phyloP scores from a whole-genome alignment of 139 green algal genomes.

The Micractinium conductrix region DNA sequence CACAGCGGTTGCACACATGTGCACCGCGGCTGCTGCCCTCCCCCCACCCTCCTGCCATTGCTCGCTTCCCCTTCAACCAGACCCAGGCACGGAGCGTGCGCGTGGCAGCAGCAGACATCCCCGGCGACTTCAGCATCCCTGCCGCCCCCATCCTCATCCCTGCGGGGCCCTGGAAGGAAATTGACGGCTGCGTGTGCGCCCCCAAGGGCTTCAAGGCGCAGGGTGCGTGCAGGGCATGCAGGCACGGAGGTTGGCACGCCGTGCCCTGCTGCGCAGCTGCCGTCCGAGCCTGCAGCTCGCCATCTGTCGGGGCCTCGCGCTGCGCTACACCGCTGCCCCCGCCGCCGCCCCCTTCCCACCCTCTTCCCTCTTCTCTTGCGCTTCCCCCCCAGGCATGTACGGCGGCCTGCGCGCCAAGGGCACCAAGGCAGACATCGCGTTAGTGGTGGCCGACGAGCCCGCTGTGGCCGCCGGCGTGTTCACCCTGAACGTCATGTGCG shows the following conservation, averaged over 20 bases:
- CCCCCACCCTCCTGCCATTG: background rate
- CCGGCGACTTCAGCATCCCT: conserved; percentile 77
- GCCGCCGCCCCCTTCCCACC: conserved; percentile 27
- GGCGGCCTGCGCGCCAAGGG: conserved; percentile 81
- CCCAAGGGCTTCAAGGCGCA: conserved; percentile 93
- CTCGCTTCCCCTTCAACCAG: too few relatives aligned
- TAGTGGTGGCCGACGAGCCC: conserved; percentile 83
- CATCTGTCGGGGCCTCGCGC: background rate
- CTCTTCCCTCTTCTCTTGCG: background rate
- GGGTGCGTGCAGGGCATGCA: conserved; percentile 27
- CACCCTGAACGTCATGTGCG: conserved; percentile 97
- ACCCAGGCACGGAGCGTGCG: too few relatives aligned
- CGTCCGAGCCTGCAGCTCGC: background rate
- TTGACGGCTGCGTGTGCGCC: conserved; percentile 80
- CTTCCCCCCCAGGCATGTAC: conserved; percentile 78
- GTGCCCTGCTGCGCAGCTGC: background rate
- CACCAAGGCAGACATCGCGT: conserved; percentile 91
- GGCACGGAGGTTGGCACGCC: background rate
- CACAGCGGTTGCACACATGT: too few relatives aligned
- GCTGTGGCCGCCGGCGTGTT: conserved; percentile 89
- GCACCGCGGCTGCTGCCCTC: background rate
- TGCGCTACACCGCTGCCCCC: background rate
- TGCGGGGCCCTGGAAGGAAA: conserved; percentile 86
- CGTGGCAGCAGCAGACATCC: conserved; percentile 13
- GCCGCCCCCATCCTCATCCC: conserved; percentile 91